phyloP scores from a whole-genome alignment of 345 rosid genomes.

The Syzygium jambos region DNA sequence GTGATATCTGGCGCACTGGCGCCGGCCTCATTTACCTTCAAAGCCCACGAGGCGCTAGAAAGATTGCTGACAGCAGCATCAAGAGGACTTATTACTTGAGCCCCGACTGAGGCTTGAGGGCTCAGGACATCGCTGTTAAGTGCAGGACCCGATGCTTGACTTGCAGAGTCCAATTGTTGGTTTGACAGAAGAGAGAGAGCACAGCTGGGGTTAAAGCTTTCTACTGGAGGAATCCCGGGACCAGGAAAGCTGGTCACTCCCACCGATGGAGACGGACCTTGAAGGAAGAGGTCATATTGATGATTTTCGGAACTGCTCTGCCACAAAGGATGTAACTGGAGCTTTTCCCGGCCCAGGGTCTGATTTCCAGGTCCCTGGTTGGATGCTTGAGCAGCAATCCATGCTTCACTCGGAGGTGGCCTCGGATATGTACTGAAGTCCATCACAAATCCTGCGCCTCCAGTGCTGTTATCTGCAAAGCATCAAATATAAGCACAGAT shows the following conservation, averaged over 20 bases:
- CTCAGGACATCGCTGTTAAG: slow-evolving; percentile 12
- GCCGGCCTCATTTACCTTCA: slow-evolving; percentile 9
- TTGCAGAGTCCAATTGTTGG: slow-evolving; percentile 51
- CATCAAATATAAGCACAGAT: neutral
- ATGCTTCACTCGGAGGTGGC: slow-evolving; percentile 5
- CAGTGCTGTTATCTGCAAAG: slow-evolving; percentile 33
- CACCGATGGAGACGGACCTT: slow-evolving; percentile 26
- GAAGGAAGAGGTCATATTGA: slow-evolving; percentile 42
- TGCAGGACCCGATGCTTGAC: slow-evolving; percentile 24
- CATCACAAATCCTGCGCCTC: slow-evolving; percentile 45
- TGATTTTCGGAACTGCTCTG: slow-evolving; percentile 28
- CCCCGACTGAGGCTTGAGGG: neutral
- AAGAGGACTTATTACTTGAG: neutral
- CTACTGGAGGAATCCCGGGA: slow-evolving; percentile 38
- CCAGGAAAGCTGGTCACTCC: slow-evolving; percentile 38
- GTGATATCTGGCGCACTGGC: slow-evolving; percentile 21
- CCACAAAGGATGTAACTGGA: slow-evolving; percentile 21
- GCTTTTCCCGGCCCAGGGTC: slow-evolving; percentile 16
- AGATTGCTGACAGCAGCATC: neutral
- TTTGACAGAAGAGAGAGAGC: slow-evolving; percentile 99
- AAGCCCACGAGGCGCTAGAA: slow-evolving; percentile 26
- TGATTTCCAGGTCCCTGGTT: slow-evolving; percentile 16
- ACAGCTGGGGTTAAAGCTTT: slow-evolving; percentile 77
- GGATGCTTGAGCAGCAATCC: slow-evolving; percentile 26
- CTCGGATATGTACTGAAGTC: slow-evolving; percentile 44